Conservation (phyloP, 371 early-diverging fungal genomes). For the Blakeslea trispora region DNA sequence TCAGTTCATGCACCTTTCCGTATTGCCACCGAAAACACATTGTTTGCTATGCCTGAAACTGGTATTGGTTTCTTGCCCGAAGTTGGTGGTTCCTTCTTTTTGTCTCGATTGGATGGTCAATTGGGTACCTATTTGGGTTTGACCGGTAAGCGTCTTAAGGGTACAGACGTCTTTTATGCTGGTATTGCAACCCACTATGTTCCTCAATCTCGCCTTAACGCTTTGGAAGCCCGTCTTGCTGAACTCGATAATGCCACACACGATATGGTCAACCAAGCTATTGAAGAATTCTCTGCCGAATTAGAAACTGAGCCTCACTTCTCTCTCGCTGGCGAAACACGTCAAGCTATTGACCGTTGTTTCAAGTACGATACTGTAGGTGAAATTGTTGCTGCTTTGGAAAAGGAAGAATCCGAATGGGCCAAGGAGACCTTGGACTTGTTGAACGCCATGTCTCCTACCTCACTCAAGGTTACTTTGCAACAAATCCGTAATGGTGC, state of each 20-base stretch:
- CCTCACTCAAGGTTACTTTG: constrained; percentile 88
- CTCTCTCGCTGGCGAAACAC: constrained; percentile 64
- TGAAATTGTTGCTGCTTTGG: constrained; percentile 80
- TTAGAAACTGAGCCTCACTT: constrained; percentile 28
- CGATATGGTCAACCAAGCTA: constrained; percentile 84
- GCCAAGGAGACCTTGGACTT: constrained; percentile 68
- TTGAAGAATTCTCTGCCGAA: constrained; percentile 90
- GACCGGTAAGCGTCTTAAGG: constrained; percentile 85
- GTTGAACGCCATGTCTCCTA: constrained; percentile 79
- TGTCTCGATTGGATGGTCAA: constrained; percentile 92
- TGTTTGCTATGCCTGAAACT: constrained; percentile 96
- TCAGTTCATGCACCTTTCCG: constrained; percentile 96
- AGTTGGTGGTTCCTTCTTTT: constrained; percentile 94
- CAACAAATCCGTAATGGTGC: constrained; percentile 78
- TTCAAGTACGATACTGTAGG: constrained; percentile 83
- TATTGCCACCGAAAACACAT: constrained; percentile 91
- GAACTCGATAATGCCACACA: constrained; percentile 79
- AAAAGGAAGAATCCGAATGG: constrained; percentile 71
- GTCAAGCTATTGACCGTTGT: constrained; percentile 82
- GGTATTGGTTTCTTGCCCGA: constrained; percentile 96
- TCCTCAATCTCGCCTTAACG: constrained; percentile 82
- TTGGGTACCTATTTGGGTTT: constrained; percentile 92
- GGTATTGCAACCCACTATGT: constrained; percentile 97
- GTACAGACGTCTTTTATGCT: constrained; percentile 81
- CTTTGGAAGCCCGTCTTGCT: constrained; percentile 80